Evolutionary conservation across 352 stramenopile genomes (phyloP).

Genomic region (Phytopythium kandeliae): DNA sequence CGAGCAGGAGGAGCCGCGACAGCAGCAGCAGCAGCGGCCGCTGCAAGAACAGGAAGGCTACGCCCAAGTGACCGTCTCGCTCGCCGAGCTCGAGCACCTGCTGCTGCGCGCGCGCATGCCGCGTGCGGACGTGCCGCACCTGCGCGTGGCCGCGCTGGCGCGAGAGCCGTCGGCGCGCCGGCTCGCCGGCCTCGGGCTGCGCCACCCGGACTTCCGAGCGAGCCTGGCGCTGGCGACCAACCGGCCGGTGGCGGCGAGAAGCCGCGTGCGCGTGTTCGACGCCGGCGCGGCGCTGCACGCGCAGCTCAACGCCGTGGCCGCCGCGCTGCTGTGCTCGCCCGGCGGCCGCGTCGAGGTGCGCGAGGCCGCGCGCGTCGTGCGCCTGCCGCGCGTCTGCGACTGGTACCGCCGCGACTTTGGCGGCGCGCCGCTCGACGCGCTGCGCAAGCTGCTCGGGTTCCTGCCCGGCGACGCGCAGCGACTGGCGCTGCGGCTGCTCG

Average conservation of each 20-base stretch:
- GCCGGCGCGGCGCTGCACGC: constrained; percentile 43
- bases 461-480: constrained; percentile 38
- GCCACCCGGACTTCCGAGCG: constrained; percentile 73
- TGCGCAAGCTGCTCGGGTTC: constrained; percentile 73
- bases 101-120: constrained; percentile 56
- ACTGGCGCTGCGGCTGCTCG: constrained; percentile 31
- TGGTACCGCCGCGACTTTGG: constrained; percentile 74
- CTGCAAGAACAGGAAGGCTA: constrained; percentile 5
- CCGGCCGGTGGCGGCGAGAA: constrained; percentile 34
- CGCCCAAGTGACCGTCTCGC: constrained; percentile 42
- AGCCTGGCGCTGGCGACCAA: constrained; percentile 69
- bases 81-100: constrained; percentile 76
- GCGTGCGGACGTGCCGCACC: constrained; percentile 39
- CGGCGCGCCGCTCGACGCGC: constrained; percentile 17
- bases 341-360: constrained; percentile 28
- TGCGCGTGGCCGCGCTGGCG: constrained; percentile 17
- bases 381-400: constrained; percentile 65
- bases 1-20: neutral
- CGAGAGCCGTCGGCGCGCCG: neutral
- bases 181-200: constrained; percentile 28
- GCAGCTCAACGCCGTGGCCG: constrained; percentile 59
- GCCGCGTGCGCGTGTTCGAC: constrained; percentile 8
- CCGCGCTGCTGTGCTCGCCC: constrained; percentile 21
- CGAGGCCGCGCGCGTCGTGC: constrained; percentile 15
- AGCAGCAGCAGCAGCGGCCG: no score